Percentiles rank a stretch among this genome's conserved stretches.
These are phyloP conservation scores for Pachysandra terminalis DNA, from an alignment of 164 flowering plant genomes.

Conservation along the genomic window DNA sequence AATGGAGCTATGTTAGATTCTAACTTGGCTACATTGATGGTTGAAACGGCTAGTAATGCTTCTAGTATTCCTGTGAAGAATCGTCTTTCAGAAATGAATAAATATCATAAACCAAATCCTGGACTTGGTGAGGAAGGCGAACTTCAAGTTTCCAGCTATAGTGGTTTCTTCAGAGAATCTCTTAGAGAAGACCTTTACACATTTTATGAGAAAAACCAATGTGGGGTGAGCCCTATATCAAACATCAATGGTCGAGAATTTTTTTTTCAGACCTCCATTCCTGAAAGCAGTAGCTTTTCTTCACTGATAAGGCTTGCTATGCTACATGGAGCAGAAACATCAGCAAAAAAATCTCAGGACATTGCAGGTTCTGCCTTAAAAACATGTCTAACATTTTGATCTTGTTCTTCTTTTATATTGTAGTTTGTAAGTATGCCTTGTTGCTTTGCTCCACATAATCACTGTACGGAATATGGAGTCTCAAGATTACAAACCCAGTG, in stretches of 20 bases:
- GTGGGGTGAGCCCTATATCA: conserved; percentile 17
- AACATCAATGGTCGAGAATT: conserved; percentile 20
- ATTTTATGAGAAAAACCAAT: conserved; percentile 39
- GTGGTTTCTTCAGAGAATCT: conserved; percentile 22
- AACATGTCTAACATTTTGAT: conserved; percentile 5
- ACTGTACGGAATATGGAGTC: background rate
- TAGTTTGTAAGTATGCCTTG: background rate
- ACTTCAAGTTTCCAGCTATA: conserved; percentile 11
- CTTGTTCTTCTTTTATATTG: background rate
- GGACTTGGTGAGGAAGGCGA: conserved; percentile 22
- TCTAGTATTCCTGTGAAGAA: conserved; percentile 16
- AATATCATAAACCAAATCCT: conserved; percentile 7
- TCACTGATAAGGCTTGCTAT: conserved; percentile 12
- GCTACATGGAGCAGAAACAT: conserved; percentile 20
- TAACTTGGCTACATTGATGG: conserved; percentile 14
- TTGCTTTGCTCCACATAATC: background rate
- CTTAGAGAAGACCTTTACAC: conserved; percentile 47
- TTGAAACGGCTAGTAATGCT: conserved; percentile 15
- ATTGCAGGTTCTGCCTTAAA: conserved; percentile 36
- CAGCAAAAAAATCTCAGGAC: conserved; percentile 16
- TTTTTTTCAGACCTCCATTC: conserved; percentile 21
- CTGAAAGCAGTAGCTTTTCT: conserved; percentile 20
- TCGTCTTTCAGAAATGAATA: conserved; percentile 13
- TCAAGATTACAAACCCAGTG: background rate
- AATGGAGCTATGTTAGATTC: conserved; percentile 14